phyloP scores from a whole-genome alignment of 441 rosid genomes.

The Manihot esculenta region DNA sequence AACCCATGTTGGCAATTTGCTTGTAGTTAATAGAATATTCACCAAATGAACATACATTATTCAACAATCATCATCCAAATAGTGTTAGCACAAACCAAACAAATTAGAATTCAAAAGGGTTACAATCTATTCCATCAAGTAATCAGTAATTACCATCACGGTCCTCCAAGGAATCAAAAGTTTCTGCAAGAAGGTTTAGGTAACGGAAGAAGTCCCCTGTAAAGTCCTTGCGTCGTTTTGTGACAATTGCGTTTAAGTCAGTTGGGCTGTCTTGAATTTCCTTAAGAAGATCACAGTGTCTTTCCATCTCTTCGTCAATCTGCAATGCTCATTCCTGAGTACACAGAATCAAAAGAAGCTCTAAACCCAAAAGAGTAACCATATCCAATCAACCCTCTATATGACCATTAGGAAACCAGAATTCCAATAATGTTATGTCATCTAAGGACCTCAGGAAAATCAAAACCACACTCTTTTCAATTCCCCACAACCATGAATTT shows the following conservation, averaged over 20 bases:
- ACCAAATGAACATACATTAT: conserved; percentile 4
- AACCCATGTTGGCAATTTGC: too few species aligned
- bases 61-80: conserved; percentile 1
- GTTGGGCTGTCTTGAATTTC: conserved; percentile 79
- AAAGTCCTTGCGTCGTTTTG: conserved; percentile 72
- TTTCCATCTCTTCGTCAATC: conserved; percentile 94
- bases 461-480: too few species aligned
- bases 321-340: conserved; percentile 52
- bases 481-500: too few species aligned
- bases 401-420: too few species aligned
- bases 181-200: conserved; percentile 61
- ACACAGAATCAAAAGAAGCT: conserved; percentile 26
- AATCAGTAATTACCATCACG: conserved; percentile 62
- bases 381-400: too few species aligned
- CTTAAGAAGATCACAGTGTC: conserved; percentile 65
- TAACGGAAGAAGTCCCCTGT: conserved; percentile 72
- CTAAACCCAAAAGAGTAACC: too few species aligned
- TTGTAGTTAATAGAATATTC: background rate
- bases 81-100: background rate
- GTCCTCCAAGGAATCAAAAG: conserved; percentile 68
- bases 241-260: conserved; percentile 69
- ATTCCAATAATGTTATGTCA: too few species aligned
- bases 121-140: background rate
- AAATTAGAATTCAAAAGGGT: background rate
- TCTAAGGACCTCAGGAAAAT: too few species aligned